Conservation (phyloP, 176 grass and related monocot species). For the Oryza glaberrima region DNA sequence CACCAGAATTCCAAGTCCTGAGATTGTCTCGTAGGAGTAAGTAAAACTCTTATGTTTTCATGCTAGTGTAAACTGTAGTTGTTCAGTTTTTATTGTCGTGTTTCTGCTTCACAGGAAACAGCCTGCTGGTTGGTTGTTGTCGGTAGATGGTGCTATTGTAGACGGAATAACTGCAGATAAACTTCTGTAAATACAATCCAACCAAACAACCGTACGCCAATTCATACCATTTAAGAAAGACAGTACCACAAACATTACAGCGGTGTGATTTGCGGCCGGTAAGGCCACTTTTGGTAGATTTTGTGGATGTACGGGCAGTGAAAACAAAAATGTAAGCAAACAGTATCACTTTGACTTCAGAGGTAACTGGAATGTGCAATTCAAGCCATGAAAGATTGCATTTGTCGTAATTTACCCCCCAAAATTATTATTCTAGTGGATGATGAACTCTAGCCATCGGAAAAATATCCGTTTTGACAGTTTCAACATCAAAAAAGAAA, state of each 20-base stretch:
- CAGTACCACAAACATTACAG: not conserved
- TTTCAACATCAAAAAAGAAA: not conserved
- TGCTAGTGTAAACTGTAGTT: not conserved
- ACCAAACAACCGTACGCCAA: constrained; percentile 30
- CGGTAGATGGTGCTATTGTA: not conserved
- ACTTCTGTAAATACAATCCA: not conserved
- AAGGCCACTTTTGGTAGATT: not conserved
- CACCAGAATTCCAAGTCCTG: too few relatives aligned
- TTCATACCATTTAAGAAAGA: constrained; percentile 19
- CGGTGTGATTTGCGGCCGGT: not conserved
- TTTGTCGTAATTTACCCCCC: not conserved
- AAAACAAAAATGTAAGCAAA: not conserved
- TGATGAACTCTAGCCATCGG: not conserved
- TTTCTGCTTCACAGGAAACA: not conserved
- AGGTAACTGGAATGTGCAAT: too few relatives aligned
- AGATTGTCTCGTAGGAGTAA: too few relatives aligned
- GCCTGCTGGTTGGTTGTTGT: not conserved
- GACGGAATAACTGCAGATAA: not conserved
- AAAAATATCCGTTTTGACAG: not conserved
- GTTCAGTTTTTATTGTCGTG: not conserved
- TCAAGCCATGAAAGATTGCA: not conserved
- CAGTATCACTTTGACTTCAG: not conserved
- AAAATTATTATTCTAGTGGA: not conserved
- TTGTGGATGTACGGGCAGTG: not conserved
- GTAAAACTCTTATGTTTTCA: too few relatives aligned